phyloP scores from a whole-genome alignment of 2,329 filamentous ascomycete genomes.

The Alternaria alternata region DNA sequence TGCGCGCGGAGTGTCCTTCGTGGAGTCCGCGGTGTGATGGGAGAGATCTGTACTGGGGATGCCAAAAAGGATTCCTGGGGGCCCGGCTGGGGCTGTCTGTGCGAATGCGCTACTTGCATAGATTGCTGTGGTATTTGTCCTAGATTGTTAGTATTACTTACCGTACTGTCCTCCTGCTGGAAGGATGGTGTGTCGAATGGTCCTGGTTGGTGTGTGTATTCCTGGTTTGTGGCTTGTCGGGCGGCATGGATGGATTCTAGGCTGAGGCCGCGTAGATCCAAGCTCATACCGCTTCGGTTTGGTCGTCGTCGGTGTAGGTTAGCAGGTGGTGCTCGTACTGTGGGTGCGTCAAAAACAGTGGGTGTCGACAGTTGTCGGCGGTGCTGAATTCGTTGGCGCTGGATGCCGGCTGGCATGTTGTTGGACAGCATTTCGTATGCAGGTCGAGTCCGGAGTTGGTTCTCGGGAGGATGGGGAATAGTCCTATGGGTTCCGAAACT shows the following conservation, averaged over 20 bases:
- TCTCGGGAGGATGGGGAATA: conserved; percentile 42
- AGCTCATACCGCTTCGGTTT: conserved; percentile 84
- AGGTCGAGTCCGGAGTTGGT: conserved; percentile 72
- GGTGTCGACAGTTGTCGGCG: conserved; percentile 89
- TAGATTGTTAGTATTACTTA: conserved; percentile 65
- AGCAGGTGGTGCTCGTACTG: conserved; percentile 71
- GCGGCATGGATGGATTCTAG: conserved; percentile 50
- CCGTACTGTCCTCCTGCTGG: conserved; percentile 60
- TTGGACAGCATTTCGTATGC: conserved; percentile 80
- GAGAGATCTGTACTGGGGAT: conserved; percentile 51
- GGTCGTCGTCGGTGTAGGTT: conserved; percentile 60
- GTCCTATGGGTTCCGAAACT: conserved; percentile 53
- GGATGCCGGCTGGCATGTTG: conserved; percentile 73
- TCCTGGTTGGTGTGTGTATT: conserved; percentile 42
- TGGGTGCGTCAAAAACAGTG: conserved; percentile 76
- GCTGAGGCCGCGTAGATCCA: conserved; percentile 73
- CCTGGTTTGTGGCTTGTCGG: conserved; percentile 52
- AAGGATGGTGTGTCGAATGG: conserved; percentile 40
- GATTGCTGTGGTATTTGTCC: conserved; percentile 75
- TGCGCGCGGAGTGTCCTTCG: conserved; percentile 42
- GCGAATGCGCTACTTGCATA: conserved; percentile 90
- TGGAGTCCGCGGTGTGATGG: conserved; percentile 46
- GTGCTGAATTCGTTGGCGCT: conserved; percentile 77
- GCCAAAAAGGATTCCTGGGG: conserved; percentile 53
- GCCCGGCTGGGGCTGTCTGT: conserved; percentile 83